Conservation (phyloP, 2,329 filamentous ascomycete species). For the Phyllachora maydis region DNA sequence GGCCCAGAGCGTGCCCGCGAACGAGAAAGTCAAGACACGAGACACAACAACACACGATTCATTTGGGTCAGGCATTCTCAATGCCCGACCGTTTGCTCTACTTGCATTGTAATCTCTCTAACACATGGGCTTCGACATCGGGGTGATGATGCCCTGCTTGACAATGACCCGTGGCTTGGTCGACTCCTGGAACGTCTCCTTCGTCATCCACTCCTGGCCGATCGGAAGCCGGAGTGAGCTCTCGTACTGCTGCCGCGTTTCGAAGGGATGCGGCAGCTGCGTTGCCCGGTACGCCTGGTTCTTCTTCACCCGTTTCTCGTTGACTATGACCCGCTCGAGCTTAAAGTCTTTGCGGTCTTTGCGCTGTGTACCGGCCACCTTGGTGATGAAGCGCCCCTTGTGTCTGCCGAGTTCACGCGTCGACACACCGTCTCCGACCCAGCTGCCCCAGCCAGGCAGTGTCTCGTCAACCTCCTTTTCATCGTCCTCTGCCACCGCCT, state of each 20-base stretch:
- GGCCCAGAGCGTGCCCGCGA: background rate
- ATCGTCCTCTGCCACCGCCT: conserved; percentile 52
- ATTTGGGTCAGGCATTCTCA: background rate
- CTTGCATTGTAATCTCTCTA: conserved; percentile 1
- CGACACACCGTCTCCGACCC: conserved; percentile 70
- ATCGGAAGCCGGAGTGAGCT: conserved; percentile 68
- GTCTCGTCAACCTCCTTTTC: conserved; percentile 66
- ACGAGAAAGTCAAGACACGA: background rate
- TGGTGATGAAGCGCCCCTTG: conserved; percentile 39
- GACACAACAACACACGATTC: background rate
- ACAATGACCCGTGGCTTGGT: conserved; percentile 79
- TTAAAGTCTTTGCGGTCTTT: conserved; percentile 65
- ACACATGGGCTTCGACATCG: conserved; percentile 56
- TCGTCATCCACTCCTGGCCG: conserved; percentile 92
- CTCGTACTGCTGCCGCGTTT: conserved; percentile 78
- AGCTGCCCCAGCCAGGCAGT: conserved; percentile 87
- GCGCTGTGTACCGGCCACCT: conserved; percentile 52
- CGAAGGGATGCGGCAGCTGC: conserved; percentile 73
- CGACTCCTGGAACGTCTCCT: conserved; percentile 74
- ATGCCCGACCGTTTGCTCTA: background rate
- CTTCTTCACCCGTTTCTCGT: conserved; percentile 80
- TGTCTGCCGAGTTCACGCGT: conserved; percentile 46
- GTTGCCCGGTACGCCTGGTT: conserved; percentile 76
- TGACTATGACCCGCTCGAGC: conserved; percentile 72
- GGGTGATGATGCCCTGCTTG: conserved; percentile 77